Evolutionary conservation across 208 protist species (phyloP), one percentile per base, ranked within the genome.

Genomic region (Wallacemonas rigidus): DNA sequence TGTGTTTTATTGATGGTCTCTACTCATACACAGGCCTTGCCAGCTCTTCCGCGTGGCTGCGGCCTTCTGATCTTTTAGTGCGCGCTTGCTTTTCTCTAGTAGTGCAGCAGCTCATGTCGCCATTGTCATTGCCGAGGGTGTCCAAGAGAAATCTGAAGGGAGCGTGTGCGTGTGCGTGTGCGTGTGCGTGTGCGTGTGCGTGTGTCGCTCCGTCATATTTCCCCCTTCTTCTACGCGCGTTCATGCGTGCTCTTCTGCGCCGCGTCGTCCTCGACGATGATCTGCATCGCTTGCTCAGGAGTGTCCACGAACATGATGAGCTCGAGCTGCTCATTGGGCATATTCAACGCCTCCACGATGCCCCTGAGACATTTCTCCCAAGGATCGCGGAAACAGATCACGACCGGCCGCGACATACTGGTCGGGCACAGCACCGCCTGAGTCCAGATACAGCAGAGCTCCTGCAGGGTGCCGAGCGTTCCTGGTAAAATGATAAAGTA

Each of bases 301-400:
- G 79, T 84, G 71, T 90, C 82, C 11, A 92, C 89, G 48, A 92
- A 94, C 48, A 73, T 81, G 35, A 94, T 58, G 5, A 79, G 50
- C 3, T 71, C 61, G 9, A 78, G 53, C 69, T 86, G 75, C 9
- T 74, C 53, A 35, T 65, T 47, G 4, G 77, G 64, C 4, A 94
- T 54, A 40, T 72, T 39, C 7, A 94, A 73, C 1, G 68, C 58
- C 50, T 81, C 74, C 3, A 56, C 72, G 14, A 92, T 72, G 47
- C 72, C 79, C 48, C 77, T 56, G 48, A 85, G 69, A 74, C 78
- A 88, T 53, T 51, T 36, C 78, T 92, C 84, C 87, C 86, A 94
- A 12, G 89, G 86, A 41, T 94, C 83, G 44, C 85, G 84, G 55
- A 89, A 92, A 40, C 74, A 77, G 44, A 94, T 72, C n/a, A 94